Evolutionary conservation across 1,284 basidiomycete species (phyloP), one percentile per base, ranked within the genome.

Genomic region (Pisolithus thermaeus): DNA sequence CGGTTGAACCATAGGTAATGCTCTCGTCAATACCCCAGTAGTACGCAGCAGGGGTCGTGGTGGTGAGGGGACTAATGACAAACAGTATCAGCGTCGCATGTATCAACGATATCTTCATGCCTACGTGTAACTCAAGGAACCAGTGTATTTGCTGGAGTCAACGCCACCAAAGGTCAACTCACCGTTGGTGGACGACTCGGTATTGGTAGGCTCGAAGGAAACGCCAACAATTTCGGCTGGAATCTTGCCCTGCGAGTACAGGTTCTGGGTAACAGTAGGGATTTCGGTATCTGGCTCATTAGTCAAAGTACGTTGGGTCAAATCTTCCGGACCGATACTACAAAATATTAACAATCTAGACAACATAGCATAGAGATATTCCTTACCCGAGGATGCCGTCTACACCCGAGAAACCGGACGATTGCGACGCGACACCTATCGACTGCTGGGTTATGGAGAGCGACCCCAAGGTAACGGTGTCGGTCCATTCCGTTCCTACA

Each of bases 21-120:
- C 73, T 71, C 66, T 84, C 73, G 61, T 81, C 69, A 58, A 86
- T 80, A 38, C 84, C 84, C 80, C 80, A 86, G 71, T 74, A 85
- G 37, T 67, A 56, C 46, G 58, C 68, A 8, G 81, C 71, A 25
- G 82, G 83, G 8, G 52, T 63, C 2, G 75, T 77, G 11, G 55
- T 58, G 2, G 80, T 83, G 46, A 79, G 36, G 8, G 78, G 71
- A 7, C 77, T 79, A 14, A 35, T 35, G 32, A 14, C 11, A 47
- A 35, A 51, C 46, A 30, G 52, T 25, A 49, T 44, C 22, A 56
- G 46, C 4, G 37, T 47, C 38, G 47, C 27, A 18, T 51, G 44
- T 9, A 52, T 35, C 44, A 46, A 43, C 23, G 23, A 7, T 1
- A 3, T 12, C 18, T 37, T 9, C 23, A 14, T 20, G 64, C 75